Base-by-base conservation (phyloP, 768 basidiomycete genomes). In the Mycena latifolia region DNA sequence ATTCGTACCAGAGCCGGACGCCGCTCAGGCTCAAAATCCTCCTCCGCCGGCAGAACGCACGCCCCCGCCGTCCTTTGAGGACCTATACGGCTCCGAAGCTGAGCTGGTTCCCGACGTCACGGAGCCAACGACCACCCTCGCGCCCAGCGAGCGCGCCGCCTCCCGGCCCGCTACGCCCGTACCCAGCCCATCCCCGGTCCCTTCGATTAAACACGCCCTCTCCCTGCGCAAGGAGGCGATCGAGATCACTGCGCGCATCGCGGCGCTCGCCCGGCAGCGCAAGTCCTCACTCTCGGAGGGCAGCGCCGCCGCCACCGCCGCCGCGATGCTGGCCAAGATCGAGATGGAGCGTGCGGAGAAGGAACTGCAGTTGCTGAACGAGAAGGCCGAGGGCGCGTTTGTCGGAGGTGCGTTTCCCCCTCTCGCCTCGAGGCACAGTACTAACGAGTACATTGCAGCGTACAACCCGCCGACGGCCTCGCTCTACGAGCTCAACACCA, bases 401-500 rank as follows among this genome's bases (percentile, higher is more conserved):
- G 58, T 66, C 4, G 69, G 57, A 15, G 61, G 69, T 70, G 37
- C 20, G 58, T 55, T 28, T 10, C 17, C 25, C 4, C 5, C 17
- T 46, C 9, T 51, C 10, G 17, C 48, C 17, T 5, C 9, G 11
- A n/a, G 8, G 5, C 33, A 35, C n/a, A 18, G 33, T 41, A 48
- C 2, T 25, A 5, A 28, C 12, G 43, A 35, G 2, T 25, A 20
- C 51, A 24, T 50, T 15, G 17, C 25, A 70, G 69, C 54, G 20
- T 70, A 66, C 50, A 70, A 66, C 50, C 69, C 64, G 24, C 65
- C 69, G 22, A 51, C 65, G 22, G 69, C 69, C 4, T 70, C 69
- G 41, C 61, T 66, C 22, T 70, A 70, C 48, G 69, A 70, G 57
- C 45, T 70, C 57, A 70, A 70, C 46, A 70, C 69, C 25, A 70